Conservation (phyloP, 495 filamentous ascomycete species). For the Geopyxis carbonaria region DNA sequence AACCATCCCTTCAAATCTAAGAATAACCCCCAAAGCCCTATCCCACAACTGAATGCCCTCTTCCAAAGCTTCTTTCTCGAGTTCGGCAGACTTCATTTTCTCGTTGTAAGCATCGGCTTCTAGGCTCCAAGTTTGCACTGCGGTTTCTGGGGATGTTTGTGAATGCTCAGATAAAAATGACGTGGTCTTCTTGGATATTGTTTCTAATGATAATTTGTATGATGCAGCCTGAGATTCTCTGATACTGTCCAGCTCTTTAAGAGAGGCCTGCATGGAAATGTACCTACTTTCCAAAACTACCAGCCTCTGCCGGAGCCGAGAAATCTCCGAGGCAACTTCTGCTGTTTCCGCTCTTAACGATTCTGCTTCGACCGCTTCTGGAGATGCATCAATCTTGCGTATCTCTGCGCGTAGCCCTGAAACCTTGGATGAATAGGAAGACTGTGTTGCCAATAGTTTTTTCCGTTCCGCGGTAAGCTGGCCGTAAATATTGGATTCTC, state of each 20-base stretch:
- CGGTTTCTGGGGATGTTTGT: constrained; percentile 11
- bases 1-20: constrained; percentile 39
- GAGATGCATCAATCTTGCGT: constrained; percentile 33
- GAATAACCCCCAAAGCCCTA: constrained; percentile 44
- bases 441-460: constrained; percentile 41
- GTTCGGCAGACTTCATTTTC: constrained; percentile 42
- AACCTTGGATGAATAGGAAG: constrained; percentile 42
- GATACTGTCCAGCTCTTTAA: constrained; percentile 36
- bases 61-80: constrained; percentile 60
- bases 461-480: constrained; percentile 40
- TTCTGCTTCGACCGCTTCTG: constrained; percentile 21
- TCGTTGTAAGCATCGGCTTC: constrained; percentile 42
- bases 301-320: constrained; percentile 10
- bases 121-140: constrained; percentile 36
- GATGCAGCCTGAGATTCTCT: constrained; percentile 15
- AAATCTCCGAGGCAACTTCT: constrained; percentile 16
- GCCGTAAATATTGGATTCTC: constrained; percentile 47
- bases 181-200: constrained; percentile 8
- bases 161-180: constrained; percentile 10
- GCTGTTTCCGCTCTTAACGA: constrained; percentile 27
- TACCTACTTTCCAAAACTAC: constrained; percentile 12
- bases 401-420: constrained; percentile 42
- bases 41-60: constrained; percentile 73
- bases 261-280: constrained; percentile 25
- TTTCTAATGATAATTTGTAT: constrained; percentile 15